Evolutionary conservation across 306 rosid species (phyloP).

Genomic region (Trichosanthes truncata): DNA sequence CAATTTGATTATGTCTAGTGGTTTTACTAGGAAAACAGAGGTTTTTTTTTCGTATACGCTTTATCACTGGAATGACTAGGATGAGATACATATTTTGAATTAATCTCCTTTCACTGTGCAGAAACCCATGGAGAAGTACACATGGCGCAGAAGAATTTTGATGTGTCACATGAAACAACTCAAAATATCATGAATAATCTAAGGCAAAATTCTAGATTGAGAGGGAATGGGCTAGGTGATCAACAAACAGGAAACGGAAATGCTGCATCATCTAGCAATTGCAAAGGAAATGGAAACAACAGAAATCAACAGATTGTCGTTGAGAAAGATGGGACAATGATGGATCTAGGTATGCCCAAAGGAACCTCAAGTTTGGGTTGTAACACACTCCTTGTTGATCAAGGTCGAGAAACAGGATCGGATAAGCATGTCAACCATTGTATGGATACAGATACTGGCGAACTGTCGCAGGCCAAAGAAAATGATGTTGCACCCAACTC

Average conservation of each 20-base stretch:
- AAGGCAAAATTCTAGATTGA: conserved; percentile 18
- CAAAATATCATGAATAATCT: conserved; percentile 38
- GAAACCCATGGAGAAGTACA: conserved; percentile 21
- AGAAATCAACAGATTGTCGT: conserved; percentile 10
- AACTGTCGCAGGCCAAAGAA: conserved; percentile 10
- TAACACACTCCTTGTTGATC: conserved; percentile 2
- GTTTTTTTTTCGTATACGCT: too few relatives aligned
- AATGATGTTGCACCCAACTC: conserved; percentile 16
- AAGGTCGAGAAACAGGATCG: conserved; percentile 15
- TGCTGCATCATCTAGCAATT: conserved; percentile 12
- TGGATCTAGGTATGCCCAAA: conserved; percentile 2
- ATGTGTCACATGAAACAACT: conserved; percentile 29
- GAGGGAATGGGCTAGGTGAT: conserved; percentile 13
- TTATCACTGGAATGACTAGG: not conserved
- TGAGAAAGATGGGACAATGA: conserved; percentile 15
- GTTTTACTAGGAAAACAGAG: not conserved
- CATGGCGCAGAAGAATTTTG: conserved; percentile 10
- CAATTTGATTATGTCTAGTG: not conserved
- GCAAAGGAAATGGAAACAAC: conserved; percentile 11
- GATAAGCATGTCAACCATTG: conserved; percentile 18
- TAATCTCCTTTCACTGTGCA: conserved; percentile 18
- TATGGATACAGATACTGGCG: conserved; percentile 13
- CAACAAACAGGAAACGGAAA: conserved; percentile 14
- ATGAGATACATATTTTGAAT: not conserved
- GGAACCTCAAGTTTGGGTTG: conserved; percentile 5